Percentiles rank a stretch among this genome's conserved stretches.
Evolutionary conservation across 768 basidiomycete species (phyloP).

Genomic region (Boletus patriciae): DNA sequence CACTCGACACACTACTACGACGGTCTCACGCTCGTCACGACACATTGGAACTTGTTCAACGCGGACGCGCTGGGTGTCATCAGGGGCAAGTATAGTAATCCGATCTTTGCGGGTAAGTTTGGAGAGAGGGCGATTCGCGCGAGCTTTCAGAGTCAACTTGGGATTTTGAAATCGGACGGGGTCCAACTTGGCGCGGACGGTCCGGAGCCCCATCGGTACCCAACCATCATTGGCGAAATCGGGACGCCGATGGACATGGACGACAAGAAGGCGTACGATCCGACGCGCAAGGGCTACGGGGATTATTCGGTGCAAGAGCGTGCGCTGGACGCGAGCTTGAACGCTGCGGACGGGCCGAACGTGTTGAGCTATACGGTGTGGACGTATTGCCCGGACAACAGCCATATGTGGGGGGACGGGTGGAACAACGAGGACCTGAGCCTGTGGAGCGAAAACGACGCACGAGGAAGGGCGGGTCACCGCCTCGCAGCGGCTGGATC

Average conservation of each 20-base stretch:
- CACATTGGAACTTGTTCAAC: constrained; percentile 95
- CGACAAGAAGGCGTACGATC: constrained; percentile 75
- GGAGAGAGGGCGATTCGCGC: constrained; percentile 83
- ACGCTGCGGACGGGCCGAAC: constrained; percentile 75
- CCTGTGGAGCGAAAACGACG: constrained; percentile 80
- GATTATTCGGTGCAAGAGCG: constrained; percentile 77
- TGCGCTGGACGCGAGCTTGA: constrained; percentile 84
- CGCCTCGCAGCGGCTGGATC: not conserved
- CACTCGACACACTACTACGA: constrained; percentile 93
- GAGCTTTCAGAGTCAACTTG: constrained; percentile 80
- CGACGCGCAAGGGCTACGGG: constrained; percentile 46
- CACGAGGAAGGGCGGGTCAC: constrained; percentile 19
- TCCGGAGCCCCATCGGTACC: constrained; percentile 44
- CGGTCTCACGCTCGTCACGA: constrained; percentile 87
- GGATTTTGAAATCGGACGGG: constrained; percentile 72
- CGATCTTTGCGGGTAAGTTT: constrained; percentile 71
- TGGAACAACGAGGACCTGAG: constrained; percentile 98
- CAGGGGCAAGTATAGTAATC: constrained; percentile 71
- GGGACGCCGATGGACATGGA: constrained; percentile 97
- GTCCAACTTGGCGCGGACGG: constrained; percentile 49
- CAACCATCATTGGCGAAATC: constrained; percentile 94
- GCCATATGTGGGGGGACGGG: constrained; percentile 88
- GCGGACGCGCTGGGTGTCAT: constrained; percentile 93
- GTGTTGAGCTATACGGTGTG: constrained; percentile 80
- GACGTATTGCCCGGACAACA: constrained; percentile 84